Conservation (phyloP, 345 rosid genomes). For the Isatis tinctoria region DNA sequence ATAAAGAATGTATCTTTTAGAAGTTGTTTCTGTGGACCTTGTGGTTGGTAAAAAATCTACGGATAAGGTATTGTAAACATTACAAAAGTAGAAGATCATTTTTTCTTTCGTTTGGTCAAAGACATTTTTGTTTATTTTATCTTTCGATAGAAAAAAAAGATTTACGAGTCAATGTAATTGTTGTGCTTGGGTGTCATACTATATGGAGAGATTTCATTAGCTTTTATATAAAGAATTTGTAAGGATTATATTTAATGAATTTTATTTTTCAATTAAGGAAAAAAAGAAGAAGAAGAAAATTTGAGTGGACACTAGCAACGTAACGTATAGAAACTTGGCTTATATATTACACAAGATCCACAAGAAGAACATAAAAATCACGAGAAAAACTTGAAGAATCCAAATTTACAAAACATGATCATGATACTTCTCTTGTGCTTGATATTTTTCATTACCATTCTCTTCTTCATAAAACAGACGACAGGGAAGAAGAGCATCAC, state of each 20-base stretch:
- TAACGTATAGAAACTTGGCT: conserved; percentile 15
- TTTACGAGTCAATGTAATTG: neutral
- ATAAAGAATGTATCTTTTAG: too few species aligned
- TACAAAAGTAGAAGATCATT: neutral
- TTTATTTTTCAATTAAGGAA: neutral
- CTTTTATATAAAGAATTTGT: neutral
- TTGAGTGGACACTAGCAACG: conserved; percentile 1
- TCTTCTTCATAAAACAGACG: neutral
- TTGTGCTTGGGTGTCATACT: conserved; percentile 1
- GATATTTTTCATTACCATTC: conserved; percentile 1
- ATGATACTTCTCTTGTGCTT: conserved; percentile 17
- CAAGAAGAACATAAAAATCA: neutral
- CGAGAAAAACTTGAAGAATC: conserved; percentile 21
- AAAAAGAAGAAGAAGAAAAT: neutral
- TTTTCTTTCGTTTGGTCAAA: neutral
- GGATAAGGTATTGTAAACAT: neutral
- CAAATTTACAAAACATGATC: neutral
- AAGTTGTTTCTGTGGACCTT: neutral
- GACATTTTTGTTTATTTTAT: neutral
- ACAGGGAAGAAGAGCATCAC: neutral
- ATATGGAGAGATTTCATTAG: neutral
- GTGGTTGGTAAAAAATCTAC: neutral
- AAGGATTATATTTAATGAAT: neutral
- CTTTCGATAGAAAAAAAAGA: neutral
- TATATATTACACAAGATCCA: neutral